Conservation (phyloP, 1,284 basidiomycete genomes). For the Coniferiporia sulphurascens region DNA sequence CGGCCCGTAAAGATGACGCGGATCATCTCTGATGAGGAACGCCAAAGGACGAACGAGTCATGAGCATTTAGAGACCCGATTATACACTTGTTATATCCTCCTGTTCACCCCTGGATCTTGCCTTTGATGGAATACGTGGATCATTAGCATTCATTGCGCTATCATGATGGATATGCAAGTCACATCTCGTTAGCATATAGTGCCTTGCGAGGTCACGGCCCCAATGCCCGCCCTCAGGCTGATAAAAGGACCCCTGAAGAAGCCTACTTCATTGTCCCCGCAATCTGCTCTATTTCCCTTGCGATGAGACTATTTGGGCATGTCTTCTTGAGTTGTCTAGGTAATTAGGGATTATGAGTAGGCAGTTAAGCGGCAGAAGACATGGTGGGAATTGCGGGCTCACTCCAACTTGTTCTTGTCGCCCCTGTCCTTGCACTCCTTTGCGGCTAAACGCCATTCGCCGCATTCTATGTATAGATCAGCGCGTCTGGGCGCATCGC, state of each 20-base stretch:
- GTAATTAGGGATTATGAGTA: neutral
- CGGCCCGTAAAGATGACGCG: slow-evolving; percentile 5
- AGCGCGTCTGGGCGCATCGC: slow-evolving; percentile 76
- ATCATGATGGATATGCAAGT: neutral
- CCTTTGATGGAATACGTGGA: neutral
- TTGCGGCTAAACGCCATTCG: slow-evolving; percentile 84
- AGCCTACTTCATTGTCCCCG: slow-evolving; percentile 55
- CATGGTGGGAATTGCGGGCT: slow-evolving; percentile 29
- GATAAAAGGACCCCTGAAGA: neutral
- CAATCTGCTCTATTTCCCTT: slow-evolving; percentile 72
- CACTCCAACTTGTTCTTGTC: slow-evolving; percentile 82
- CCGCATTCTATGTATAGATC: slow-evolving; percentile 86
- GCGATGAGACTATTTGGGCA: slow-evolving; percentile 76
- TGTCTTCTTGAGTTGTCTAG: slow-evolving; percentile 61
- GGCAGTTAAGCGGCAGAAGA: no score
- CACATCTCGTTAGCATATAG: neutral
- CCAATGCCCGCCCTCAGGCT: neutral
- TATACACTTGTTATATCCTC: neutral
- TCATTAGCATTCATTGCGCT: neutral
- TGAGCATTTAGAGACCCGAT: neutral
- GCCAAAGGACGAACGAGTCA: neutral
- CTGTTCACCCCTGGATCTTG: neutral
- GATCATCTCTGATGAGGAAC: slow-evolving; percentile 10
- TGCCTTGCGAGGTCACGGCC: neutral
- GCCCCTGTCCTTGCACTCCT: slow-evolving; percentile 80